Evolutionary conservation across 2,329 filamentous ascomycete genomes (phyloP), one percentile per base, ranked within the genome.

Genomic region (Colletotrichum abscissum): DNA sequence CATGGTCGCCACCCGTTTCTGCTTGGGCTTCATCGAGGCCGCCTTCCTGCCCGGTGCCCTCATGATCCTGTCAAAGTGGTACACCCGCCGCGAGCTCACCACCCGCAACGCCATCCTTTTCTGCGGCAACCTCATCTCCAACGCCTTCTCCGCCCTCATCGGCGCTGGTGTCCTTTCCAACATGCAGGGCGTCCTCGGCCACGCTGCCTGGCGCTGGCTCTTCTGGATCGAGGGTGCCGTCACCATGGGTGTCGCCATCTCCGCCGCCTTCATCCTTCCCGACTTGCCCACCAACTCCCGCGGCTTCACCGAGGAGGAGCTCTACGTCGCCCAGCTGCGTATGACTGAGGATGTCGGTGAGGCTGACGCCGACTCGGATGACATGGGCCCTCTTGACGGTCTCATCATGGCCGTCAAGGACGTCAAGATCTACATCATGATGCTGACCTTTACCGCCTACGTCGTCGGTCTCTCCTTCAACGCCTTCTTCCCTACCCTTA

Each of bases 1-100:
- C 74, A 86, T 92, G 82, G 85, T 92, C 2, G 79, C 83, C 11
- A 85, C 86, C 33, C 88, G 90, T 5, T 91, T 92, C 79, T 87
- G 91, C 76, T 81, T 92, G 0, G 90, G 90, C 4, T 90, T 91
- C 73, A 82, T 91, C 63, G 90, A 92, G 79, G 91, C 91, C 0
- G 90, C 90, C 1, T 92, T 92, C 79, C 83, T 92, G 30, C 91
- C 91, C 0, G 91, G 91, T 55, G 89, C 89, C 0, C 84, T 92
- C 12, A 84, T 92, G 56, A 89, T 92, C 58, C 84, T 93, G 24
- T 91, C 89, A 0, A 90, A 92, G 76, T 93, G 91, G 88, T 93
- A 93, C 80, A 92, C 91, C 1, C 86, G 90, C 60, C 86, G 87
- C 63, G 89, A 90, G 80, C 77, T 91, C 73, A 86, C 87, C 16